These are phyloP conservation scores for Cajanus cajan DNA, from an alignment of 306 rosid genomes.

Conservation along the genomic window DNA sequence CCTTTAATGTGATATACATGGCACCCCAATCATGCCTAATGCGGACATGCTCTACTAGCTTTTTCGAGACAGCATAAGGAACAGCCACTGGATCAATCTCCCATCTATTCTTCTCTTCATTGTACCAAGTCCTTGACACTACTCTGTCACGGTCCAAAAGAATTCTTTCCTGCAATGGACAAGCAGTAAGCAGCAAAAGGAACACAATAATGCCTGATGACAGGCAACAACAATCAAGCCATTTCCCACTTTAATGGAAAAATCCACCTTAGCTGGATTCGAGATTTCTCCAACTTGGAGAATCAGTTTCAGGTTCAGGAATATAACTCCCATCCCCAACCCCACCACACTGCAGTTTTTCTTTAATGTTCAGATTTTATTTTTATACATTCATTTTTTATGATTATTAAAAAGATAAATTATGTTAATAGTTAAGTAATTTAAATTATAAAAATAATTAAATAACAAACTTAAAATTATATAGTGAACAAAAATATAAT, in stretches of 20 bases:
- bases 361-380: too few species aligned
- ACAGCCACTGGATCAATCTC: slow-evolving; percentile 91
- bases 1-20: slow-evolving; percentile 81
- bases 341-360: too few species aligned
- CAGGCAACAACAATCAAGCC: background rate
- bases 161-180: slow-evolving; percentile 65
- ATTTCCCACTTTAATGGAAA: background rate
- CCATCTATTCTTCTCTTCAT: slow-evolving; percentile 83
- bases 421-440: too few species aligned
- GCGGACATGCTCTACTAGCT: slow-evolving; percentile 66
- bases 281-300: too few species aligned
- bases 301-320: too few species aligned
- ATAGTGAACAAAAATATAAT: too few species aligned
- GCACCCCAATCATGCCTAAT: slow-evolving; percentile 91
- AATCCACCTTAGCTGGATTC: too few species aligned
- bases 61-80: slow-evolving; percentile 75
- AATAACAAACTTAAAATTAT: too few species aligned
- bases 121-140: slow-evolving; percentile 85
- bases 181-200: slow-evolving; percentile 18
- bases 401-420: too few species aligned
- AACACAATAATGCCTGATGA: slow-evolving; percentile 14
- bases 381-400: too few species aligned
- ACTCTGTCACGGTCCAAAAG: slow-evolving; percentile 87
- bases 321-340: too few species aligned
- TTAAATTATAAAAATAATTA: too few species aligned